Evolutionary conservation across 2,329 filamentous ascomycete species (phyloP).

Genomic region (Microdochium nivale): DNA sequence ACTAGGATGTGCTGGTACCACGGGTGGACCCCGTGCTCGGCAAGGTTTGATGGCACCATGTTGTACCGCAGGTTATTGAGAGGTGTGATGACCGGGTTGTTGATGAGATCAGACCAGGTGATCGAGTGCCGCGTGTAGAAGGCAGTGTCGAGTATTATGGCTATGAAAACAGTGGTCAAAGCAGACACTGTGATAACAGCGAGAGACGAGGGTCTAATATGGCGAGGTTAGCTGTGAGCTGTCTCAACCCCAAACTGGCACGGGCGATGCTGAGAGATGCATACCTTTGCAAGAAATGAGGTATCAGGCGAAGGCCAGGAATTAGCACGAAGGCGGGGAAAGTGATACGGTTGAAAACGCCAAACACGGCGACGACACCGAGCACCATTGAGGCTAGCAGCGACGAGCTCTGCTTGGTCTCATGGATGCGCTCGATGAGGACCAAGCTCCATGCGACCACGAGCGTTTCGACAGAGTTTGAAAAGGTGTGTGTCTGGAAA

Average conservation of each 20-base stretch:
- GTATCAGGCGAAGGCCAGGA: conserved; percentile 73
- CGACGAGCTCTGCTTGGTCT: conserved; percentile 67
- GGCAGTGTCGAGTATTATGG: conserved; percentile 73
- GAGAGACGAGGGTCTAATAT: conserved; percentile 47
- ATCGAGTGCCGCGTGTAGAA: conserved; percentile 65
- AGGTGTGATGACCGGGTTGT: conserved; percentile 62
- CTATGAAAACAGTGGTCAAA: conserved; percentile 59
- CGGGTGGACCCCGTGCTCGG: conserved; percentile 67
- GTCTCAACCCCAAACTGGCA: neutral
- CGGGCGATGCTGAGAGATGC: conserved; percentile 16
- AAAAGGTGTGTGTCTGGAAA: conserved; percentile 96
- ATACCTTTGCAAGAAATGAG: conserved; percentile 76
- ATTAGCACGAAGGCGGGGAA: conserved; percentile 89
- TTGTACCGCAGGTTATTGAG: conserved; percentile 75
- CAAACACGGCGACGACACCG: conserved; percentile 73
- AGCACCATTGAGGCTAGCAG: conserved; percentile 69
- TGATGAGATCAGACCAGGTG: conserved; percentile 54
- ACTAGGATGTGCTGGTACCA: conserved; percentile 68
- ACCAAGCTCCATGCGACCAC: conserved; percentile 91
- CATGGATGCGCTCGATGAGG: conserved; percentile 76
- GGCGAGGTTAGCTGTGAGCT: conserved; percentile 9
- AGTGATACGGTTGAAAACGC: conserved; percentile 92
- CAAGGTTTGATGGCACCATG: conserved; percentile 59
- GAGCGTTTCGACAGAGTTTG: conserved; percentile 92
- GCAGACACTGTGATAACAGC: conserved; percentile 56